A percentile compares a stretch with the other conserved stretches of the same genome.
Conservation (phyloP, 768 basidiomycete species). For the Termitomyces sp. region DNA sequence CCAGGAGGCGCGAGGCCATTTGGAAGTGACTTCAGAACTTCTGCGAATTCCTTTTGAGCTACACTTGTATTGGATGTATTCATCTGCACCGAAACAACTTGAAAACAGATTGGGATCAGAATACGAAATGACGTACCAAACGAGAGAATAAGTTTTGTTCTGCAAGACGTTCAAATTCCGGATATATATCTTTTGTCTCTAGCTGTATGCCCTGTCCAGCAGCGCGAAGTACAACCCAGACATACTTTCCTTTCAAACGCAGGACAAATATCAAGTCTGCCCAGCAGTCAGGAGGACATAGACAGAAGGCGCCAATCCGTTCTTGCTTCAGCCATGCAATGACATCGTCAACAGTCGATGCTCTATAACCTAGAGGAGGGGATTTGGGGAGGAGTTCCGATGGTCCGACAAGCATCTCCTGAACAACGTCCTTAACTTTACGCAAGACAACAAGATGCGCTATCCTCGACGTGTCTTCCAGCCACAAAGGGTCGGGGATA, state of each 20-base stretch:
- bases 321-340: background rate
- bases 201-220: background rate
- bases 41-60: background rate
- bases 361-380: constrained; percentile 2
- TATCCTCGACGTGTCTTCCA: background rate
- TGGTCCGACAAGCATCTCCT: background rate
- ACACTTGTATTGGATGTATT: background rate
- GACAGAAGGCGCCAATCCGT: background rate
- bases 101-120: background rate
- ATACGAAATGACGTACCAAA: background rate
- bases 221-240: background rate
- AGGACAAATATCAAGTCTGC: background rate
- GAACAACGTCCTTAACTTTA: background rate
- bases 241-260: background rate
- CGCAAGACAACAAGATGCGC: background rate
- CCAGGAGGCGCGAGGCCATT: background rate
- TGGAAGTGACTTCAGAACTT: background rate
- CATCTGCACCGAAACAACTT: background rate
- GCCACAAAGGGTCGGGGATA: background rate
- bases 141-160: background rate
- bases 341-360: background rate
- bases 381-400: background rate
- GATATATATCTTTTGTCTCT: background rate
- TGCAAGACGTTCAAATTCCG: background rate
- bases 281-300: background rate